Evolutionary conservation across 2,329 filamentous ascomycete species (phyloP).

Genomic region (Hortaea sp.): DNA sequence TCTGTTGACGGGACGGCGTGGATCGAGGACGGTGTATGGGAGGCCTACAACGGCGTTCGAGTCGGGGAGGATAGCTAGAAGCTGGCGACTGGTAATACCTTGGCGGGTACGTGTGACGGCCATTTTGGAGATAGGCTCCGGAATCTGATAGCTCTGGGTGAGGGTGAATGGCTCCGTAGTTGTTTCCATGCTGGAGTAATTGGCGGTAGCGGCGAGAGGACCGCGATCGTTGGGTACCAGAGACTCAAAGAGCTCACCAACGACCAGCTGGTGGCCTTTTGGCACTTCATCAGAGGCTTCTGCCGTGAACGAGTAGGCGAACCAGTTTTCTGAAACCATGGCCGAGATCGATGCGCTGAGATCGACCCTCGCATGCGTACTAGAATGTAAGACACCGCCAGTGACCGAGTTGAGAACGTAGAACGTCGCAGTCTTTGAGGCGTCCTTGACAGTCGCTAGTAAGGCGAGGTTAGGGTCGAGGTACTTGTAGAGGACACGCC

Average conservation of each 20-base stretch:
- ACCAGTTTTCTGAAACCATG: slow-evolving; percentile 88
- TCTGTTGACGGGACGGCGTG: slow-evolving; percentile 73
- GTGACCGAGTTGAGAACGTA: slow-evolving; percentile 81
- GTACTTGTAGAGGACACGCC: slow-evolving; percentile 95
- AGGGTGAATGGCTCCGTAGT: slow-evolving; percentile 63
- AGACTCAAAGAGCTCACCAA: slow-evolving; percentile 87
- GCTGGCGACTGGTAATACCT: slow-evolving; percentile 74
- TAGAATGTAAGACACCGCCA: slow-evolving; percentile 65
- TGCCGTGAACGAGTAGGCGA: slow-evolving; percentile 64
- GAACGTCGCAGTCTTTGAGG: slow-evolving; percentile 52
- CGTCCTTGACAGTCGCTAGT: slow-evolving; percentile 57
- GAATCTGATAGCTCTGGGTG: slow-evolving; percentile 71
- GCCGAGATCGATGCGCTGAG: slow-evolving; percentile 62
- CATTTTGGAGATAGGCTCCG: slow-evolving; percentile 67
- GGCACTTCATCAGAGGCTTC: slow-evolving; percentile 46
- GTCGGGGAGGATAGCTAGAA: slow-evolving; percentile 68
- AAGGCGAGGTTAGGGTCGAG: slow-evolving; percentile 79
- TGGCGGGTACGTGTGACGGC: slow-evolving; percentile 82
- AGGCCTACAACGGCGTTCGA: slow-evolving; percentile 69
- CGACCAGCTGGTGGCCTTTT: slow-evolving; percentile 75
- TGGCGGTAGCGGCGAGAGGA: slow-evolving; percentile 56
- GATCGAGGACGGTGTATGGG: slow-evolving; percentile 69
- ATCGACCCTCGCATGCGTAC: slow-evolving; percentile 64
- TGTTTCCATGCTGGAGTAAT: slow-evolving; percentile 66
- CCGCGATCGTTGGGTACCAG: slow-evolving; percentile 75